Base-by-base conservation (phyloP, 1,284 basidiomycete genomes). In the Lentinula novae-zelandiae region DNA sequence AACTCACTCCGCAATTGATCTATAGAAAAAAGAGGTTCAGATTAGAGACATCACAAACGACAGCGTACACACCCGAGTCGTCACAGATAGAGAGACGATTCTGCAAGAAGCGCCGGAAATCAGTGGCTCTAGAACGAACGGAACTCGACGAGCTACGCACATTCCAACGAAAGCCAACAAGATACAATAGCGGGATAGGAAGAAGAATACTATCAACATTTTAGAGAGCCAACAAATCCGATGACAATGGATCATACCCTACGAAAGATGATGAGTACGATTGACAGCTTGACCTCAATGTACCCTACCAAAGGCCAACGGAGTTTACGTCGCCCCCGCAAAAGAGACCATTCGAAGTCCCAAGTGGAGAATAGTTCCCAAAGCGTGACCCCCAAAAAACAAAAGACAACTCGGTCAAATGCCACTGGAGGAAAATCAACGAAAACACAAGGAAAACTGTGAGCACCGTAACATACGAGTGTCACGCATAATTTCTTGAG, bases 121-220 rank as follows among this genome's bases (percentile, higher is more conserved):
- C 36, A 12, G 51, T 42, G 12, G 12, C 44, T 39, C 34, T 22
- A 51, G 8, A n/a, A 36, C 9, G 15, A 13, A 17, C 5, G 27
- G 22, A 39, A 38, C 31, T 57, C 15, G 44, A 9, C 7, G 12
- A 15, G 20, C 7, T 0, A 68, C 77, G 73, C 68, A 87, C 86
- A 89, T 66, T 60, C 86, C 85, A 64, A 85, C 70, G 64, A 89
- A 76, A 3, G 86, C 80, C 62, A 82, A 75, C 20, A 88, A 66
- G 76, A 89, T 83, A 68, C 83, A 85, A 70, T 89, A 89, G 62
- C 87, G 82, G 68, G 83, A 86, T 34, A 87, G 73, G 69, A 89
- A 88, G 69, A 87, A 87, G 62, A 86, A 83, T 38, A 82, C 87
- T 88, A 66, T 34, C 48, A 42, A 33, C 34, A 49, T 17, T 50